Percentiles rank a stretch among this genome's conserved stretches.
phyloP scores from a whole-genome alignment of 2,329 filamentous ascomycete species.

The Aureobasidium mangrovei region DNA sequence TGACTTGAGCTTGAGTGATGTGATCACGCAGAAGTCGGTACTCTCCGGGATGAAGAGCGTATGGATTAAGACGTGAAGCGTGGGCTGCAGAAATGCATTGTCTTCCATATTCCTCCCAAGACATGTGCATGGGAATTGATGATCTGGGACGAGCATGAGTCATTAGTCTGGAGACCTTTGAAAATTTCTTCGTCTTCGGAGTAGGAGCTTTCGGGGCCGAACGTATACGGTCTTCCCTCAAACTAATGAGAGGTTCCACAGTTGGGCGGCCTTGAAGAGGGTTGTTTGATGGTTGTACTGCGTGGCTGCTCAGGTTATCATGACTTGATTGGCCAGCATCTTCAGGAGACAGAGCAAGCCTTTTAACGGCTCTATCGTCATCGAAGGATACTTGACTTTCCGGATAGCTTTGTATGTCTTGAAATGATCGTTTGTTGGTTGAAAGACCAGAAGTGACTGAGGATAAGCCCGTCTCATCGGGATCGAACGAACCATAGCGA shows the following conservation, averaged over 20 bases:
- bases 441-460: slow-evolving; percentile 15
- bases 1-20: slow-evolving; percentile 81
- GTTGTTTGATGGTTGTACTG: not conserved
- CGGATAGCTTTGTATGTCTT: slow-evolving; percentile 12
- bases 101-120: slow-evolving; percentile 70
- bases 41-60: slow-evolving; percentile 76
- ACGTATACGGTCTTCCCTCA: not conserved
- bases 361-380: slow-evolving; percentile 11
- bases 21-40: slow-evolving; percentile 71
- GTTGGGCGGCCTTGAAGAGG: not conserved
- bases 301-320: not conserved
- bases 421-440: slow-evolving; percentile 12
- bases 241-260: not conserved
- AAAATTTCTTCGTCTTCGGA: slow-evolving; percentile 7
- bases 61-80: slow-evolving; percentile 81
- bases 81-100: slow-evolving; percentile 88
- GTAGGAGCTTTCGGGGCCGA: slow-evolving; percentile 5
- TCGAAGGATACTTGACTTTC: slow-evolving; percentile 9
- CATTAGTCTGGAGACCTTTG: slow-evolving; percentile 8
- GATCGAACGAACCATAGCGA: slow-evolving; percentile 12
- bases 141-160: slow-evolving; percentile 37
- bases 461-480: slow-evolving; percentile 17
- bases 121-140: slow-evolving; percentile 70
- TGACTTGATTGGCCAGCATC: not conserved
- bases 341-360: slow-evolving; percentile 12